phyloP scores from a whole-genome alignment of 1,139 yeast genomes.

The Lodderomyces oxycetoniae region DNA sequence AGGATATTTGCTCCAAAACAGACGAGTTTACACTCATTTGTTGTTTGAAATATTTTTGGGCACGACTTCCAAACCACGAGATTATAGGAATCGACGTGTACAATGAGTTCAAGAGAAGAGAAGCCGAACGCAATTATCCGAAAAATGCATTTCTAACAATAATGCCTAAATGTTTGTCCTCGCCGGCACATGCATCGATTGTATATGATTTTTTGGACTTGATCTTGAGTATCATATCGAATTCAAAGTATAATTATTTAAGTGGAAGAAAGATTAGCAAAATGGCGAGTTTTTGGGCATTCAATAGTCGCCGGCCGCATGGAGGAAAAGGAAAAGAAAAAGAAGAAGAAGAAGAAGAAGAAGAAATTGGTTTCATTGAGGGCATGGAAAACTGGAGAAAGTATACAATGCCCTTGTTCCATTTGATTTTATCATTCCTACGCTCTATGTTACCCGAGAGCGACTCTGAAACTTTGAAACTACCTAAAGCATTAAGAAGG shows the following conservation, averaged over 20 bases:
- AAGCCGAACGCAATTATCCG: constrained; percentile 62
- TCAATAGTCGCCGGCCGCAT: no score
- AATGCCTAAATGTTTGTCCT: constrained; percentile 78
- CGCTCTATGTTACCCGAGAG: constrained; percentile 74
- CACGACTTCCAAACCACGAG: constrained; percentile 74
- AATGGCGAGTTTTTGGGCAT: constrained; percentile 89
- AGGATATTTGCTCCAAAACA: constrained; percentile 37
- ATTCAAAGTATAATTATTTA: constrained; percentile 72
- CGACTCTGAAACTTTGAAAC: constrained; percentile 48
- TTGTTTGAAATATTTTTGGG: constrained; percentile 79
- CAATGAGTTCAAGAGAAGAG: constrained; percentile 61
- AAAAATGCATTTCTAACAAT: constrained; percentile 67
- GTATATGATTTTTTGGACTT: constrained; percentile 84
- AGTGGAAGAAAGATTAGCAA: constrained; percentile 77
- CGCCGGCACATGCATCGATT: constrained; percentile 85
- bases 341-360: constrained; percentile 10
- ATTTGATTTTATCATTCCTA: constrained; percentile 68
- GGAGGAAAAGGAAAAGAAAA: constrained; percentile 3
- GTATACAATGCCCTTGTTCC: constrained; percentile 84
- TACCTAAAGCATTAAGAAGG: constrained; percentile 63
- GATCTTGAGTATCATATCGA: constrained; percentile 74
- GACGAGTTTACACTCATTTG: constrained; percentile 70
- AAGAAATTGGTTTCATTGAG: constrained; percentile 51
- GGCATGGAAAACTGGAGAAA: constrained; percentile 77
- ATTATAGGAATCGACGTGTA: constrained; percentile 86